Conservation (phyloP, 2,329 filamentous ascomycete genomes). For the Colletotrichum shisoi region DNA sequence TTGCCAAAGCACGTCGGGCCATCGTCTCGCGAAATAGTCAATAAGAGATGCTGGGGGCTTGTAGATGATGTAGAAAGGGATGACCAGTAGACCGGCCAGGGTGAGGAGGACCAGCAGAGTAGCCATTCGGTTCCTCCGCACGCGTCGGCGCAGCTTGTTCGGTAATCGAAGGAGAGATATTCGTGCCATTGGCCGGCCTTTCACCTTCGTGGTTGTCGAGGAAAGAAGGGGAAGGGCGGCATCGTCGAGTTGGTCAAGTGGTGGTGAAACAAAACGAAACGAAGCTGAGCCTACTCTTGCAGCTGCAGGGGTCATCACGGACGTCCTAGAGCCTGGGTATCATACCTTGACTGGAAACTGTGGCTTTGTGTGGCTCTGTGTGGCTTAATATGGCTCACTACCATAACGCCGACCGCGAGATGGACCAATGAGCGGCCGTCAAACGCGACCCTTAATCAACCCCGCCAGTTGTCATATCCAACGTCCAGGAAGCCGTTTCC, state of each 20-base stretch:
- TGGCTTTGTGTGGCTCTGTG: conserved; percentile 2
- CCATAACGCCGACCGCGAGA: no score
- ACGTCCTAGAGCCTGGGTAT: conserved; percentile 13
- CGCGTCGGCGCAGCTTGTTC: conserved; percentile 64
- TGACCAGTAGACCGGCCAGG: conserved; percentile 49
- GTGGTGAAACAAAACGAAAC: conserved; percentile 29
- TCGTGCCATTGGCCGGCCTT: conserved; percentile 42
- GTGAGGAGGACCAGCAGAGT: conserved; percentile 57
- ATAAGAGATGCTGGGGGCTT: conserved; percentile 79
- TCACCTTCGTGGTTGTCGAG: conserved; percentile 31
- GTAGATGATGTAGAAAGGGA: conserved; percentile 63
- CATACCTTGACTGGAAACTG: background rate
- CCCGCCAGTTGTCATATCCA: background rate
- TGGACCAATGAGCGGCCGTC: background rate
- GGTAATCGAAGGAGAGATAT: conserved; percentile 63
- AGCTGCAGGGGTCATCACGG: conserved; percentile 24
- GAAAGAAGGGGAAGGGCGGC: background rate
- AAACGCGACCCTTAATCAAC: background rate
- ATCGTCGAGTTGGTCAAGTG: conserved; percentile 8
- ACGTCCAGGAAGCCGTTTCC: no score
- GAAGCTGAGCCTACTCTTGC: conserved; percentile 19
- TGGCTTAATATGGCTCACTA: background rate
- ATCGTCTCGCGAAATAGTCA: conserved; percentile 71
- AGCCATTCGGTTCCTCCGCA: conserved; percentile 66
- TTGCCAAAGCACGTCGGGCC: conserved; percentile 83